phyloP scores from a whole-genome alignment of 176 grass and related monocot genomes.

The Eragrostis curvula region DNA sequence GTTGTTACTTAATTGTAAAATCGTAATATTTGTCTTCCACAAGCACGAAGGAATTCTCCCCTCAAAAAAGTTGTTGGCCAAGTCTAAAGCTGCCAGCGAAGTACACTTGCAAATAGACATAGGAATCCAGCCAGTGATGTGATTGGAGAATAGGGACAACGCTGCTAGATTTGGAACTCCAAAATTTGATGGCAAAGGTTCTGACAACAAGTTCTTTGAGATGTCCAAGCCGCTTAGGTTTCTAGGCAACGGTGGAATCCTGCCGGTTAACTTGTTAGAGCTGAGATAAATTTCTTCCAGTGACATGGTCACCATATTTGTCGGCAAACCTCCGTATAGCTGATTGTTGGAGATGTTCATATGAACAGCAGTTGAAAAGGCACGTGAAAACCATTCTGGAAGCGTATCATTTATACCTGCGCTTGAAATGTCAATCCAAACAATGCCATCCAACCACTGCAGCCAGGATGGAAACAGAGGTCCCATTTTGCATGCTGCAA shows the following conservation, averaged over 20 bases:
- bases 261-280: conserved; percentile 25
- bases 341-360: conserved; percentile 36
- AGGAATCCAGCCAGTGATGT: conserved; percentile 25
- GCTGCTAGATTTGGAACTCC: too few relatives aligned
- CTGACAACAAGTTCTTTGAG: conserved; percentile 22
- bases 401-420: conserved; percentile 10
- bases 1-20: conserved; percentile 51
- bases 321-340: conserved; percentile 27
- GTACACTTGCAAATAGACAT: too few relatives aligned
- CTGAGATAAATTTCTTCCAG: neutral
- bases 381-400: conserved; percentile 36
- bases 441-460: neutral
- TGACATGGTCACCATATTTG: neutral
- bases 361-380: neutral
- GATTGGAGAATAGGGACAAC: conserved; percentile 40
- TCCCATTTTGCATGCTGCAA: conserved; percentile 41
- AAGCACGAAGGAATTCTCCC: neutral
- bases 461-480: conserved; percentile 45
- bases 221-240: neutral
- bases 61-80: conserved; percentile 30
- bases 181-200: neutral
- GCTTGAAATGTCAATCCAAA: neutral
- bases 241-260: neutral
- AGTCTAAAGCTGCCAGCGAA: neutral
- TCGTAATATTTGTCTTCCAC: too few relatives aligned